A percentile compares a stretch with the other conserved stretches of the same genome.
phyloP scores from a whole-genome alignment of 2,329 filamentous ascomycete species.

The Arthrobotrys conoides region DNA sequence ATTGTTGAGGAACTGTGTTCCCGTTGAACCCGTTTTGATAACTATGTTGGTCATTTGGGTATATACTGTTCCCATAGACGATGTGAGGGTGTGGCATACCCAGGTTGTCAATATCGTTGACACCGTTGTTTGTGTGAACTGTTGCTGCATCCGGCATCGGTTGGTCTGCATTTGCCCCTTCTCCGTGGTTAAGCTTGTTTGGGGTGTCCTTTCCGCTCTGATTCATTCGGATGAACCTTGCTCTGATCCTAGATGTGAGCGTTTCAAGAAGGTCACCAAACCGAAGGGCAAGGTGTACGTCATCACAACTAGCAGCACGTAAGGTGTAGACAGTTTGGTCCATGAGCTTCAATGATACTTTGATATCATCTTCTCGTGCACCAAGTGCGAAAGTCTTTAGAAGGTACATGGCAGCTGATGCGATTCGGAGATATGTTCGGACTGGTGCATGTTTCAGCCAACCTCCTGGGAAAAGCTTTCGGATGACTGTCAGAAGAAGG shows the following conservation, averaged over 20 bases:
- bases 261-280: constrained; percentile 87
- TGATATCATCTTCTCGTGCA: constrained; percentile 82
- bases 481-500: constrained; percentile 81
- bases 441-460: constrained; percentile 87
- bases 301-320: constrained; percentile 83
- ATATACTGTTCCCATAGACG: constrained; percentile 41
- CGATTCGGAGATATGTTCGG: constrained; percentile 87
- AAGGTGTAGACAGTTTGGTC: constrained; percentile 81
- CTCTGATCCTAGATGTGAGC: constrained; percentile 79
- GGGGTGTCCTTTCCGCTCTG: constrained; percentile 67
- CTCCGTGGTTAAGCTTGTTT: constrained; percentile 61
- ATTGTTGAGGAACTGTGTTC: constrained; percentile 36
- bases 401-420: constrained; percentile 86
- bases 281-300: constrained; percentile 85
- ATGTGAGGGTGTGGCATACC: constrained; percentile 49
- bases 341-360: constrained; percentile 81
- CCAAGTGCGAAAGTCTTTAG: constrained; percentile 87
- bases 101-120: constrained; percentile 20
- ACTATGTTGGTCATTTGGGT: constrained; percentile 27
- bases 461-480: constrained; percentile 79
- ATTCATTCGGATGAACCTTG: constrained; percentile 75
- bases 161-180: constrained; percentile 53
- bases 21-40: constrained; percentile 52
- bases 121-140: constrained; percentile 46
- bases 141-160: constrained; percentile 60